Evolutionary conservation across 2,329 filamentous ascomycete genomes (phyloP).

Genomic region (Orbilia blumenaviensis): DNA sequence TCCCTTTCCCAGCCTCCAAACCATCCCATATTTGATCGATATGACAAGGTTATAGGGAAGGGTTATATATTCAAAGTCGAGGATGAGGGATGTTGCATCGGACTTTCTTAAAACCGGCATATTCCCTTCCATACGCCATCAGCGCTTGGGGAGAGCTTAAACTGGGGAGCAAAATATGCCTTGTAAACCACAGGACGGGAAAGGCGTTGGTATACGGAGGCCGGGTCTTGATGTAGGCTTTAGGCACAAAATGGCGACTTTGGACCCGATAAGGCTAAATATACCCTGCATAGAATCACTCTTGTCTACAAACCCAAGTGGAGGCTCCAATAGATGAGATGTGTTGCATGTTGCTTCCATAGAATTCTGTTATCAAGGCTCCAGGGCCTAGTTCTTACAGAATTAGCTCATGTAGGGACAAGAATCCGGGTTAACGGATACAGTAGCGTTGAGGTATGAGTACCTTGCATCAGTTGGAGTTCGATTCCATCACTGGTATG

Average conservation of each 20-base stretch:
- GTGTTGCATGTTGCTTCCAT: background rate
- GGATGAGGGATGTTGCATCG: constrained; percentile 10
- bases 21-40: constrained; percentile 1
- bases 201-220: constrained; percentile 10
- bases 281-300: constrained; percentile 2
- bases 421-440: constrained; percentile 19
- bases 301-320: background rate
- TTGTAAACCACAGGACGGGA: background rate
- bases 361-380: background rate
- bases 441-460: background rate
- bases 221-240: background rate
- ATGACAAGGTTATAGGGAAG: background rate
- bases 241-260: constrained; percentile 17
- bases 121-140: background rate
- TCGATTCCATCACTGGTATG: background rate
- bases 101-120: constrained; percentile 25
- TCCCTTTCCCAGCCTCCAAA: background rate
- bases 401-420: constrained; percentile 21
- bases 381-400: background rate
- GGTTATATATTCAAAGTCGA: background rate
- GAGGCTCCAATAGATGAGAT: constrained; percentile 2
- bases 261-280: constrained; percentile 40
- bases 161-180: background rate
- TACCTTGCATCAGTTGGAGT: background rate
- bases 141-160: background rate